Conservation (phyloP, 2,329 filamentous ascomycete genomes). For the Fusarium pseudograminearum region DNA sequence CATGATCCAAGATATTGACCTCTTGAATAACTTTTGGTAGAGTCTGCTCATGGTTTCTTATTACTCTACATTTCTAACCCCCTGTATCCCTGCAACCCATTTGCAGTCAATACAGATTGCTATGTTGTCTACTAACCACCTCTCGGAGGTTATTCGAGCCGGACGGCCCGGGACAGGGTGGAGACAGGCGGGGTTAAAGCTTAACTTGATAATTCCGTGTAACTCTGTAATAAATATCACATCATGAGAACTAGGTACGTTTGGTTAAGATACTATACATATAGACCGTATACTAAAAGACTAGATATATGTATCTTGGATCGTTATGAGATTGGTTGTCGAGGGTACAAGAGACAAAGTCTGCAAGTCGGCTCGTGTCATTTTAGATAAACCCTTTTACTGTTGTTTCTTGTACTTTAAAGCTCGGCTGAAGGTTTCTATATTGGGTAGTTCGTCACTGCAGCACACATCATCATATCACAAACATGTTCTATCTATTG, state of each 20-base stretch:
- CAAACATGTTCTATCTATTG: neutral
- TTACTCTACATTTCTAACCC: no score
- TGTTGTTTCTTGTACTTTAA: neutral
- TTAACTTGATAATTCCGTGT: neutral
- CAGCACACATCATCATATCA: neutral
- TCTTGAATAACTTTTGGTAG: neutral
- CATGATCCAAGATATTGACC: neutral
- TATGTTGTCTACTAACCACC: neutral
- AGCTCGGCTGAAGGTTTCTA: neutral
- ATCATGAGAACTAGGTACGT: neutral
- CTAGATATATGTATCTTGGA: neutral
- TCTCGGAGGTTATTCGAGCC: neutral
- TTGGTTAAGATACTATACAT: neutral
- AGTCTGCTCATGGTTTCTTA: no score
- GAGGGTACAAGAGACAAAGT: neutral
- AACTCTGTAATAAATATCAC: neutral
- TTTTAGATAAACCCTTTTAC: neutral
- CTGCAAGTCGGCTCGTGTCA: neutral
- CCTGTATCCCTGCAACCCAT: no score
- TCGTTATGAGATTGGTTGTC: neutral
- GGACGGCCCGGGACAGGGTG: slow-evolving; percentile 11
- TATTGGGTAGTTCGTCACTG: neutral
- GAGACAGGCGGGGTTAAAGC: neutral
- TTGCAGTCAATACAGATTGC: neutral
- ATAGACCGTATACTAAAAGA: neutral